A percentile compares a stretch with the other conserved stretches of the same genome.
Evolutionary conservation across 805 yeast species (phyloP).

Genomic region (Kluyveromyces siamensis): DNA sequence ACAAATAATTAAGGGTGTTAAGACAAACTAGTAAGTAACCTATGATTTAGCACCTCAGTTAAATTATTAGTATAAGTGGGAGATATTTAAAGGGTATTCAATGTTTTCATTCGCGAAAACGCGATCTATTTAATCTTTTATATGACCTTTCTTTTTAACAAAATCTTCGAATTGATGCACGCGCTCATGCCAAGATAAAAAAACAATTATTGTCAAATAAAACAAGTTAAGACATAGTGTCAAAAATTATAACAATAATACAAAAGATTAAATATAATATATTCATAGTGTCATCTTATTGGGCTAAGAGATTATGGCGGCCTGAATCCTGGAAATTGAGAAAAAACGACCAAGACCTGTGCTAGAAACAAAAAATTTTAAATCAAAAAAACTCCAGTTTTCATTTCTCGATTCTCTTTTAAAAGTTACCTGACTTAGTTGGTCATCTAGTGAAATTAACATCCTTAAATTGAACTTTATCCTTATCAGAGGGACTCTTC

Average conservation of each 20-base stretch:
- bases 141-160: neutral
- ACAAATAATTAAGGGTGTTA: too few species aligned
- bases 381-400: conserved; percentile 2
- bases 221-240: neutral
- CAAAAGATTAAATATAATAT: neutral
- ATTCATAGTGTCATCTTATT: neutral
- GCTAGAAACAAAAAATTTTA: neutral
- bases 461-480: conserved; percentile 17
- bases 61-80: neutral
- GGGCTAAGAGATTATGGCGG: neutral
- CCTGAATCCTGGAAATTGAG: neutral
- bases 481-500: neutral
- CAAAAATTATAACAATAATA: neutral
- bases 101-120: neutral
- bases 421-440: neutral
- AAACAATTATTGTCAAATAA: neutral
- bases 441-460: conserved; percentile 13
- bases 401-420: neutral
- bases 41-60: too few species aligned
- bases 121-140: neutral
- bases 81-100: neutral
- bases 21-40: too few species aligned
- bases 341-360: too few species aligned
- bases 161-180: too few species aligned
- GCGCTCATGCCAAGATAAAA: neutral